Conservation (phyloP, 179 eudicot genomes). For the Corrigiola litoralis region DNA sequence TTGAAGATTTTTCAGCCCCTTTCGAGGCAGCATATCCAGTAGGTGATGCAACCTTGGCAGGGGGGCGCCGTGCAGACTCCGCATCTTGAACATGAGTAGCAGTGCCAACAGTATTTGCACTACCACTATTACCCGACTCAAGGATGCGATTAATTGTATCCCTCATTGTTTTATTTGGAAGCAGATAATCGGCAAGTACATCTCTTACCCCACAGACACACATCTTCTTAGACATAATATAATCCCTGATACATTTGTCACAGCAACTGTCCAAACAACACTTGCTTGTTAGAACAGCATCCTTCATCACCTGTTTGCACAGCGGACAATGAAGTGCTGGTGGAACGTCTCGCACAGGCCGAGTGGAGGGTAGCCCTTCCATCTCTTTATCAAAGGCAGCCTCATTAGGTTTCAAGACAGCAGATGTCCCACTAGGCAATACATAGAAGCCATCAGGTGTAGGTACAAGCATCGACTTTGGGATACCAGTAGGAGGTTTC, state of each 20-base stretch:
- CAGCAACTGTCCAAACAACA: slow-evolving; percentile 94
- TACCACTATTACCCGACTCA: slow-evolving; percentile 75
- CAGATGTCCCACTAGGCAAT: too few species aligned
- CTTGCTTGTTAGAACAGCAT: too few species aligned
- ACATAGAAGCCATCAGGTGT: too few species aligned
- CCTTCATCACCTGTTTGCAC: slow-evolving; percentile 89
- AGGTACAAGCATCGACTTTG: too few species aligned
- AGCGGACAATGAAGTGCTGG: slow-evolving; percentile 86
- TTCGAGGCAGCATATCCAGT: slow-evolving; percentile 68
- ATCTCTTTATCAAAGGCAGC: too few species aligned
- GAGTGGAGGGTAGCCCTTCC: too few species aligned
- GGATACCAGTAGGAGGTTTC: too few species aligned
- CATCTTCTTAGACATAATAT: slow-evolving; percentile 67
- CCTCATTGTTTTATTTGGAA: slow-evolving; percentile 79
- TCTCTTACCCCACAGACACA: too few species aligned
- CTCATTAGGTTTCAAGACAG: too few species aligned
- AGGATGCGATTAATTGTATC: slow-evolving; percentile 72
- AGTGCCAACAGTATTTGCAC: slow-evolving; percentile 75
- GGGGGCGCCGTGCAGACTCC: slow-evolving; percentile 70
- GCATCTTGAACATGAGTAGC: slow-evolving; percentile 67
- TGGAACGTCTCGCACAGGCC: slow-evolving; percentile 83
- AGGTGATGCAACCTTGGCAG: slow-evolving; percentile 65
- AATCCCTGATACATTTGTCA: slow-evolving; percentile 84
- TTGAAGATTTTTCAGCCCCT: slow-evolving; percentile 45
- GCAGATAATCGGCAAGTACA: slow-evolving; percentile 79